A percentile compares a stretch with the other conserved stretches of the same genome.
Evolutionary conservation across 768 basidiomycete species (phyloP).

Genomic region (Rhizopogon vinicolor): DNA sequence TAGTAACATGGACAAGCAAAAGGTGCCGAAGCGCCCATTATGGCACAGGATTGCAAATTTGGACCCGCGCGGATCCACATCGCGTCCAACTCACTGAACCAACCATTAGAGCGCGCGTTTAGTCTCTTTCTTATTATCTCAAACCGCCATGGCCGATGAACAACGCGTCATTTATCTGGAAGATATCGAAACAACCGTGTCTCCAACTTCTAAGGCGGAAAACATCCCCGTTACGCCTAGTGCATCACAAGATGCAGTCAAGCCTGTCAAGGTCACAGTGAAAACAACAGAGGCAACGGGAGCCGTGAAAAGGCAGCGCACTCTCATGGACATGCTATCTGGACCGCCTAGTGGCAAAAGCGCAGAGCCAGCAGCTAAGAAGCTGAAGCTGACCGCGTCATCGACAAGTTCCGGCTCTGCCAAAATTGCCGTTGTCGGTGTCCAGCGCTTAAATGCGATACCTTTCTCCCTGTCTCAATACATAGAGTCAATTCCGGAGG

Average conservation of each 20-base stretch:
- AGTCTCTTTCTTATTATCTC: conserved; percentile 5
- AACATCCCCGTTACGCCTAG: conserved; percentile 12
- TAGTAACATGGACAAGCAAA: conserved; percentile 1
- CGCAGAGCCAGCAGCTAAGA: conserved; percentile 39
- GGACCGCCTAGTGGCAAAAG: conserved; percentile 20
- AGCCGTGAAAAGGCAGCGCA: conserved; percentile 51
- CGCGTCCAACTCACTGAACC: background rate
- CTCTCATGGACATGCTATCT: conserved; percentile 61
- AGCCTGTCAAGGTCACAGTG: conserved; percentile 6
- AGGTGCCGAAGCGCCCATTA: background rate
- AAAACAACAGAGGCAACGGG: conserved; percentile 17
- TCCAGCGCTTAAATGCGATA: conserved; percentile 52
- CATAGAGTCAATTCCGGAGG: conserved; percentile 48
- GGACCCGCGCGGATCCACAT: background rate
- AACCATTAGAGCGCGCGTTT: background rate
- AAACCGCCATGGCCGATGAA: conserved; percentile 19
- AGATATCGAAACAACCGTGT: conserved; percentile 33
- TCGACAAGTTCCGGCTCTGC: conserved; percentile 14
- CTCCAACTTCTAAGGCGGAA: conserved; percentile 2
- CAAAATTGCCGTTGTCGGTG: conserved; percentile 9
- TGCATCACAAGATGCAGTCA: conserved; percentile 17
- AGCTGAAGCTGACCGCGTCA: conserved; percentile 34
- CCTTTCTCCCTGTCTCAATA: conserved; percentile 61
- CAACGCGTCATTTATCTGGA: conserved; percentile 37
- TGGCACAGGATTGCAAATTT: background rate